Evolutionary conservation across 176 grass and related monocot species (phyloP).

Genomic region (Carex scoparia): DNA sequence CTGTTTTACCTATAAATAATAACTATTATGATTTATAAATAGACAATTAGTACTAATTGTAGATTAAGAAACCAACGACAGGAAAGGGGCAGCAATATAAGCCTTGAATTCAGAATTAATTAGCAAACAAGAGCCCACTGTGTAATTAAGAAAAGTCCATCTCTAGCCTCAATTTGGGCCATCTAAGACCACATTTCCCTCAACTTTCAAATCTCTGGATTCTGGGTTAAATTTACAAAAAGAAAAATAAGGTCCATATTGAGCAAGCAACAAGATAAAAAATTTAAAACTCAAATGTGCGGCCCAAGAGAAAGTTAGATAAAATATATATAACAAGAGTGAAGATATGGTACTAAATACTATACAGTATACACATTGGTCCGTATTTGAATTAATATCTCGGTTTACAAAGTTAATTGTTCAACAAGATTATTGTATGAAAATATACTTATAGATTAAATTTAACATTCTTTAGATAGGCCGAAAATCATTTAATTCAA

Average conservation of each 20-base stretch:
- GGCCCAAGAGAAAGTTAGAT: neutral
- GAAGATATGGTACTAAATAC: too few species aligned
- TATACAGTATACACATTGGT: too few species aligned
- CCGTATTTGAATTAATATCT: too few species aligned
- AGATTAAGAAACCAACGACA: too few species aligned
- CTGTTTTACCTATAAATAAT: too few species aligned
- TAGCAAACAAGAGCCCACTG: neutral
- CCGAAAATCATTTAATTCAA: too few species aligned
- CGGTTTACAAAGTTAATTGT: too few species aligned
- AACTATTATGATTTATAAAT: too few species aligned
- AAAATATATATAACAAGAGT: neutral
- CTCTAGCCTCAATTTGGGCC: neutral
- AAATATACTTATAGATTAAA: too few species aligned
- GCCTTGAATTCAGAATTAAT: neutral
- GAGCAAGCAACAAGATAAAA: neutral
- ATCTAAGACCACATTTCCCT: neutral
- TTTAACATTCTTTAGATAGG: too few species aligned
- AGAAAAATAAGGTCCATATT: neutral
- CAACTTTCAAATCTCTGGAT: neutral
- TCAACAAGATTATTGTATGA: too few species aligned
- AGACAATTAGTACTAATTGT: too few species aligned
- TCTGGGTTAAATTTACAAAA: neutral
- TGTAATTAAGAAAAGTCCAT: neutral
- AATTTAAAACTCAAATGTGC: neutral
- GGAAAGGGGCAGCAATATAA: neutral